Base-by-base conservation (phyloP, 305 asterid species). In the Fraxinus baroniana region DNA sequence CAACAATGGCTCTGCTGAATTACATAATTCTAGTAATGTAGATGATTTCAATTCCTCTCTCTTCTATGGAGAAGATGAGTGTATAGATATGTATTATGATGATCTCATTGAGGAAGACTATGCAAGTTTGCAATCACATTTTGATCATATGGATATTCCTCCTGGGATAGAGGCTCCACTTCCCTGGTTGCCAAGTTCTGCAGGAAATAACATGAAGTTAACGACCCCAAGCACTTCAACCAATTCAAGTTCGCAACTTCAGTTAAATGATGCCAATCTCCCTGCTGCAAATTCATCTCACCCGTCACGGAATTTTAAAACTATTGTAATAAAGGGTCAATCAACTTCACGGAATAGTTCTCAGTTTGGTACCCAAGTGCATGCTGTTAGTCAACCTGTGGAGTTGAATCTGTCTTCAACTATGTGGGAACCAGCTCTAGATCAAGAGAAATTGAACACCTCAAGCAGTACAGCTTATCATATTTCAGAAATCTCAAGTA, bases 131-230 rank as follows among this genome's bases (percentile, higher is more conserved):
- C 91, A 91, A 80, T 87, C 97, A 15, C 93, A 89, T 80, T 93
- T 93, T 81, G 97, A 95, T 83, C 84, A 87, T 80, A 88, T 91
- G 92, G 95, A 89, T 86, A 89, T 90, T 74, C 97, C 98, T 46
- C 89, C 98, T 36, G 97, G 98, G 22, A 90, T 94, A 66, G 99
- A 94, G 94, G 94, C 90, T 20, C 86, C 93, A 26, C 78, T 93
- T 76, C 99, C 98, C 81, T 94, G 93, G 97, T 87, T 92, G 80
- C 78, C 77, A 5, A 74, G 80, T 82, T 81, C 91, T 71, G 79
- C 87, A 49, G 64, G 46, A 74, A 83, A 84, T 80, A 86, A 85
- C 75, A 74, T 73, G 52, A 89, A 85, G 81, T 62, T 84, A 46
- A 70, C 89, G 64, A 33, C 79, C 60, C 74, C 86, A 78, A 80